phyloP scores from a whole-genome alignment of 495 filamentous ascomycete species.

The Neurospora africana region DNA sequence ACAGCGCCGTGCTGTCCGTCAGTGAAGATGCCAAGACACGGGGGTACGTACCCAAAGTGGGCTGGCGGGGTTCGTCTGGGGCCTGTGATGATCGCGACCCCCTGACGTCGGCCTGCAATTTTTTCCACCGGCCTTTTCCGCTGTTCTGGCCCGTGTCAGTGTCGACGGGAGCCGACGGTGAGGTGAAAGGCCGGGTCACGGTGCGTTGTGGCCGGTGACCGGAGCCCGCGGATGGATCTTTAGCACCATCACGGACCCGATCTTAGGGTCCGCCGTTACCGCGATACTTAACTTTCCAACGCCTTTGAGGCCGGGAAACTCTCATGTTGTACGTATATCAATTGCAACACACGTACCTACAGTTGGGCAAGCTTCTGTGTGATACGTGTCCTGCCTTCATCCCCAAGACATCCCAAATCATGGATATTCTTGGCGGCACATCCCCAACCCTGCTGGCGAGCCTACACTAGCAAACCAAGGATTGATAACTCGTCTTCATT shows the following conservation, averaged over 20 bases:
- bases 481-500: background rate
- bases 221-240: background rate
- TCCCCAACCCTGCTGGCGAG: background rate
- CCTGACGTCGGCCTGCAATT: background rate
- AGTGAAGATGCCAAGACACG: background rate
- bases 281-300: background rate
- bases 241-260: background rate
- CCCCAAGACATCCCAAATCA: background rate
- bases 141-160: background rate
- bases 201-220: background rate
- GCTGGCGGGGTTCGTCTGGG: background rate
- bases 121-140: background rate
- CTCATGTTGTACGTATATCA: too few species aligned
- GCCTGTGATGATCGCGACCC: background rate
- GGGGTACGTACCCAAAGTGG: background rate
- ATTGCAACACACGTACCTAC: background rate
- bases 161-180: background rate
- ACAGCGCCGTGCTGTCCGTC: background rate
- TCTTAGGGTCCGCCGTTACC: background rate
- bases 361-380: background rate
- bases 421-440: background rate
- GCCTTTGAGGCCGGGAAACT: background rate
- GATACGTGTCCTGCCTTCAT: background rate
- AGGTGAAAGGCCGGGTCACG: background rate
- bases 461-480: background rate